A percentile compares a stretch with the other conserved stretches of the same genome.
Conservation (phyloP, 1,139 yeast genomes). For the Kurtzmaniella natalensis region DNA sequence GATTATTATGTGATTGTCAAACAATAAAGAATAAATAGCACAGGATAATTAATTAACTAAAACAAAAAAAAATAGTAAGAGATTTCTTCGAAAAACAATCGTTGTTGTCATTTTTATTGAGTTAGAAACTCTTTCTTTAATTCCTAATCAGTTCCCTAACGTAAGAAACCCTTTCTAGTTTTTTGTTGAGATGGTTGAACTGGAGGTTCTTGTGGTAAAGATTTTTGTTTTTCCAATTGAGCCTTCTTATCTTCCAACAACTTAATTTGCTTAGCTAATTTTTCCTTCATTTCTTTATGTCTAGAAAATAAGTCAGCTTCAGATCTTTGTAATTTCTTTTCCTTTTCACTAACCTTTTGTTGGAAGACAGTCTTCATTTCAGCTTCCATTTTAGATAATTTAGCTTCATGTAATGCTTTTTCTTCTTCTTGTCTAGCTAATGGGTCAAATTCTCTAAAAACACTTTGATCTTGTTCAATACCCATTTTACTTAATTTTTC, state of each 20-base stretch:
- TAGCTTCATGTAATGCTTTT: conserved; percentile 87
- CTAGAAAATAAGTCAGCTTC: conserved; percentile 95
- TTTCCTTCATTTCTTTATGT: conserved; percentile 97
- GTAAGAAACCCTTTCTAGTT: conserved; percentile 53
- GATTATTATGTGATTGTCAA: too few relatives aligned
- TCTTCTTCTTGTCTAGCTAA: conserved; percentile 92
- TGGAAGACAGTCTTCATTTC: conserved; percentile 98
- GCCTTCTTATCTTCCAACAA: conserved; percentile 87
- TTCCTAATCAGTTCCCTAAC: too few relatives aligned
- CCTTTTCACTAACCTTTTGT: conserved; percentile 95
- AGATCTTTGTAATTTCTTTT: conserved; percentile 92
- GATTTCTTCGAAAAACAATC: too few relatives aligned
- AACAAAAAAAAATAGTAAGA: too few relatives aligned
- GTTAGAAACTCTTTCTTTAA: too few relatives aligned
- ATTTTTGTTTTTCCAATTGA: conserved; percentile 68
- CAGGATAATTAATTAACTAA: too few relatives aligned
- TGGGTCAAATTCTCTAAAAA: conserved; percentile 93
- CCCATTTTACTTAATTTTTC: conserved; percentile 80
- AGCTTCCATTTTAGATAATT: conserved; percentile 88
- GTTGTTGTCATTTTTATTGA: too few relatives aligned
- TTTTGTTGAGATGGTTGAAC: conserved; percentile 45
- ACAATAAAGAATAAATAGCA: too few relatives aligned
- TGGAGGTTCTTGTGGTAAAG: conserved; percentile 53
- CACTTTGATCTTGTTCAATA: conserved; percentile 86
- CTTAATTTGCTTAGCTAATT: conserved; percentile 80